A percentile compares a stretch with the other conserved stretches of the same genome.
Conservation (phyloP, 768 basidiomycete species). For the Coprinopsis marcescibilis region DNA sequence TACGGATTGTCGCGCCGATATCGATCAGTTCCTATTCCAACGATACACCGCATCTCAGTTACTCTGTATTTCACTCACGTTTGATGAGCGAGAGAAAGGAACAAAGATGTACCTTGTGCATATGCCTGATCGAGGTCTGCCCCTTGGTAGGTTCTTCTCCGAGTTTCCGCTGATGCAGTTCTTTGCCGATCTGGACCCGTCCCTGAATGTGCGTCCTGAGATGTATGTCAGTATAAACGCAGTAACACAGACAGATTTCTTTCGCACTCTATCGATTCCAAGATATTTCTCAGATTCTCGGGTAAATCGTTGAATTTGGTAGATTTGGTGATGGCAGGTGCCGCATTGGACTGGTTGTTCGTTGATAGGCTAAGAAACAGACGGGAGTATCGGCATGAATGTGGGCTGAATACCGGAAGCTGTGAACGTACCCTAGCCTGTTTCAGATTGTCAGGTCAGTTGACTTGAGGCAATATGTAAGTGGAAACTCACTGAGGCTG, state of each 20-base stretch:
- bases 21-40: slow-evolving; percentile 57
- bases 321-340: slow-evolving; percentile 40
- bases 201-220: slow-evolving; percentile 66
- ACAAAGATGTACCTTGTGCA: slow-evolving; percentile 51
- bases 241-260: background rate
- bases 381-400: background rate
- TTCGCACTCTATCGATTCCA: slow-evolving; percentile 70
- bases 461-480: too few species aligned
- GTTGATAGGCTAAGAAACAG: slow-evolving; percentile 4
- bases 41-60: slow-evolving; percentile 1
- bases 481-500: background rate
- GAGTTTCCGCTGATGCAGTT: slow-evolving; percentile 68
- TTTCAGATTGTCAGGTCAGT: background rate
- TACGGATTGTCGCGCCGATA: slow-evolving; percentile 54
- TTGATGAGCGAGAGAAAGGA: background rate
- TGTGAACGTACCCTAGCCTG: background rate
- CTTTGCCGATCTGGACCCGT: slow-evolving; percentile 74
- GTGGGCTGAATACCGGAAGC: slow-evolving; percentile 4
- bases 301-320: slow-evolving; percentile 84
- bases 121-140: slow-evolving; percentile 57
- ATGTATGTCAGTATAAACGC: slow-evolving; percentile 5
- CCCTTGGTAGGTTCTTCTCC: slow-evolving; percentile 72
- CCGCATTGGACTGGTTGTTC: slow-evolving; percentile 21
- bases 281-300: slow-evolving; percentile 54
- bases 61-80: background rate